Percentiles rank a stretch among this genome's conserved stretches.
Conservation (phyloP, 1,139 yeast genomes). For the Candida sp. region DNA sequence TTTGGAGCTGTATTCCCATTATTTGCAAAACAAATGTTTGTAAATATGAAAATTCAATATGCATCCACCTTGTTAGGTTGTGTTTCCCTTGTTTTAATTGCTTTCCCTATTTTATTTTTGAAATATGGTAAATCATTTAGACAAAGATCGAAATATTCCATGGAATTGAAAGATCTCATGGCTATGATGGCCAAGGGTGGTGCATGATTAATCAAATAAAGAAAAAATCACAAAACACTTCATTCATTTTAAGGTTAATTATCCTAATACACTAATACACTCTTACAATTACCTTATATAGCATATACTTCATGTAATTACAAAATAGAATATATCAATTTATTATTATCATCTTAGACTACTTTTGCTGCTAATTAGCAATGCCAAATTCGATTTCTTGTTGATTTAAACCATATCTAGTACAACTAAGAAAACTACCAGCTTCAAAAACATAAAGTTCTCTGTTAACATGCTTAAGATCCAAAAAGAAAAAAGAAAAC, state of each 20-base stretch:
- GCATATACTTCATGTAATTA: neutral
- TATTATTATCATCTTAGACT: too few species aligned
- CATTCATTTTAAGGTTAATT: neutral
- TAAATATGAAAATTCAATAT: slow-evolving; percentile 74
- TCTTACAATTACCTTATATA: neutral
- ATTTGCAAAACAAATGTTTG: slow-evolving; percentile 65
- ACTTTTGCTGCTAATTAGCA: too few species aligned
- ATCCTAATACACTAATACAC: too few species aligned
- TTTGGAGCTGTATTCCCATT: slow-evolving; percentile 53
- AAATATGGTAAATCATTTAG: slow-evolving; percentile 63
- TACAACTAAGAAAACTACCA: too few species aligned
- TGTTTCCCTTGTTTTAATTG: slow-evolving; percentile 57
- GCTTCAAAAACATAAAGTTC: too few species aligned
- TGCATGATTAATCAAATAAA: neutral
- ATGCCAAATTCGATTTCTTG: too few species aligned
- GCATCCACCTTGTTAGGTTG: slow-evolving; percentile 78
- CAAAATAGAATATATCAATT: neutral
- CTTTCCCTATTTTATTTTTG: slow-evolving; percentile 75
- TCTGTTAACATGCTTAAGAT: too few species aligned
- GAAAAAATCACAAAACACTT: neutral
- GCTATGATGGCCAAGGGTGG: neutral
- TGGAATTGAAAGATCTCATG: slow-evolving; percentile 2
- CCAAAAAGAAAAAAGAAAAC: slow-evolving; percentile 23
- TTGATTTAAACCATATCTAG: too few species aligned
- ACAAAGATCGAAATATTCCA: slow-evolving; percentile 50